Base-by-base conservation (phyloP, 2,329 filamentous ascomycete species). In the Chaetomium olivaceum region DNA sequence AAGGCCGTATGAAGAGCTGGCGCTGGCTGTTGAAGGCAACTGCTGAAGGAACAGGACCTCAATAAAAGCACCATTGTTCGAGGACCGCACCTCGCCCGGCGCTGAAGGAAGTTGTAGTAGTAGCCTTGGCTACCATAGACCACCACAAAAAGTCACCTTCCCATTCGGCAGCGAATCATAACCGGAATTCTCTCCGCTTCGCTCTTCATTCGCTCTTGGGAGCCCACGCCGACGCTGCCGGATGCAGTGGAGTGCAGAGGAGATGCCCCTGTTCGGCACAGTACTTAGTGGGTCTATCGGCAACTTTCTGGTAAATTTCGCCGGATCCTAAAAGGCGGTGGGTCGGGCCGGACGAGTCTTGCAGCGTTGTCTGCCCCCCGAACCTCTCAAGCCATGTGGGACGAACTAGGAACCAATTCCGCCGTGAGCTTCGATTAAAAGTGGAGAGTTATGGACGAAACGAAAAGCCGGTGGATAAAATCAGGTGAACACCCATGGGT, bases 121-220 rank as follows among this genome's bases (percentile, higher is more conserved):
- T 50, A 62, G 55, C 64, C 64, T 66, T 59, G 48, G 56, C 58
- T 62, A 39, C 55, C 55, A 55, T 36, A 9, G 33, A 36, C 31
- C 50, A 43, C 39, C 29, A 16, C 56, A 39, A 29, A n/a, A 43
- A 43, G 39, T 19, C 54, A 31, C 51, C 43, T 46, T 58, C 57
- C 61, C 63, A 63, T 68, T 63, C 48, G 66, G 64, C 63, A 67
- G 58, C 65, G 21, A 65, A 67, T 62, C 62, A 62, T 52, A 48
- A 16, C 58, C 67, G 67, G 67, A 67, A 60, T 36, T 55, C 43
- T 21, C 62, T 69, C 67, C 67, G 67, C 60, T 48, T 43, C 33
- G 19, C 39, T 25, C 46, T 55, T 31, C 5, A 62, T 67, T 67
- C 60, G 51, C 51, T 19, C n/a, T 33, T 21, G 4, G 8, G 16